Evolutionary conservation across 257 asterid species (phyloP).

Genomic region (Primulina huaijiensis): DNA sequence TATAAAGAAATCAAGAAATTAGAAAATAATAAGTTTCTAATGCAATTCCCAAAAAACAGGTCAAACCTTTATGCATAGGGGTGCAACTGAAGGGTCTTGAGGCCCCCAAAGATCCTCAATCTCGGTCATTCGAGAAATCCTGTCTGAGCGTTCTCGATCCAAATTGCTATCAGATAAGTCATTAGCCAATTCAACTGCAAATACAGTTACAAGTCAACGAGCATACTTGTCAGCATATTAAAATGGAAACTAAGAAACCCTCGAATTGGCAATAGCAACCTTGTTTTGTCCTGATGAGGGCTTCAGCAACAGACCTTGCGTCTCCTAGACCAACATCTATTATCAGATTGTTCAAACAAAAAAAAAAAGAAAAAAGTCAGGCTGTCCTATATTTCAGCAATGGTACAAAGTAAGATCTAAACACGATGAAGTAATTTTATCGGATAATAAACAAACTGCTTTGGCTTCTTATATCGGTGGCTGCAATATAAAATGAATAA

Average conservation of each 20-base stretch:
- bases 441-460: neutral
- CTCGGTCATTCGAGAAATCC: constrained; percentile 67
- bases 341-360: constrained; percentile 32
- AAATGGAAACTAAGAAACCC: constrained; percentile 15
- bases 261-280: constrained; percentile 41
- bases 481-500: neutral
- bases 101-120: constrained; percentile 98
- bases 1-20: constrained; percentile 28
- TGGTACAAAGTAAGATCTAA: constrained; percentile 6
- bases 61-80: constrained; percentile 85
- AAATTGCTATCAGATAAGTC: constrained; percentile 51
- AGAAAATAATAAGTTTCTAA: constrained; percentile 24
- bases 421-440: neutral
- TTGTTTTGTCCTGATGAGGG: constrained; percentile 68
- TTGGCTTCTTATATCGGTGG: neutral
- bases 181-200: constrained; percentile 64
- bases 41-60: constrained; percentile 9
- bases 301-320: constrained; percentile 90
- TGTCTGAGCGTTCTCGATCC: constrained; percentile 50
- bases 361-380: constrained; percentile 26
- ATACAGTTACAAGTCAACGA: constrained; percentile 24
- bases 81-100: constrained; percentile 79
- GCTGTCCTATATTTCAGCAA: constrained; percentile 5
- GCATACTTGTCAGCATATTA: constrained; percentile 19
- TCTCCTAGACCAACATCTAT: constrained; percentile 78